Conservation (phyloP, 768 basidiomycete genomes). For the Lentinula sp. region DNA sequence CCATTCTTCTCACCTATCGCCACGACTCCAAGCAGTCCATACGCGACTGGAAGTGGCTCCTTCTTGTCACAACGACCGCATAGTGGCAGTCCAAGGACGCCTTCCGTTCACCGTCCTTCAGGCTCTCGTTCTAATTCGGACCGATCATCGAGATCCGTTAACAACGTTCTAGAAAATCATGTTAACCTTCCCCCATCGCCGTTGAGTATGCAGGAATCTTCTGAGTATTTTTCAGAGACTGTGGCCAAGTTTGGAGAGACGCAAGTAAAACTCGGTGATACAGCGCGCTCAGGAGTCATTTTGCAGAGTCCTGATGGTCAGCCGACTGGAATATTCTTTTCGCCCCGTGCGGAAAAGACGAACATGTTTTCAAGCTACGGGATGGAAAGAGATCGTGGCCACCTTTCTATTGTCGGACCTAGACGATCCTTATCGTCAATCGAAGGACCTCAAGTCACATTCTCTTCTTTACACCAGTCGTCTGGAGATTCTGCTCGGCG, state of each 20-base stretch:
- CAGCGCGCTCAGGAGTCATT: slow-evolving; percentile 3
- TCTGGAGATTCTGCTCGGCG: neutral
- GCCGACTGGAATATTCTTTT: slow-evolving; percentile 94
- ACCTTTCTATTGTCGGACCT: slow-evolving; percentile 12
- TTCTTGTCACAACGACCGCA: slow-evolving; percentile 26
- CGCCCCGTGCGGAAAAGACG: slow-evolving; percentile 52
- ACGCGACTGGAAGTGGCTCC: slow-evolving; percentile 34
- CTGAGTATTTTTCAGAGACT: slow-evolving; percentile 72
- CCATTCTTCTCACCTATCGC: slow-evolving; percentile 94
- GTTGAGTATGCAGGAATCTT: slow-evolving; percentile 58
- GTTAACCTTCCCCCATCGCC: slow-evolving; percentile 54
- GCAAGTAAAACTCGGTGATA: slow-evolving; percentile 28
- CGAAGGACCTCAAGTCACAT: slow-evolving; percentile 14
- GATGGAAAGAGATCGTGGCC: slow-evolving; percentile 44
- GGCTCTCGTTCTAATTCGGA: slow-evolving; percentile 57
- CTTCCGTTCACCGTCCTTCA: slow-evolving; percentile 39
- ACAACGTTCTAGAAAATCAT: slow-evolving; percentile 25
- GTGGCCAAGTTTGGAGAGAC: slow-evolving; percentile 69
- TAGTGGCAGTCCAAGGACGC: slow-evolving; percentile 28
- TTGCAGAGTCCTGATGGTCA: slow-evolving; percentile 90
- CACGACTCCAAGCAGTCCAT: slow-evolving; percentile 82
- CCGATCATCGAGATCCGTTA: slow-evolving; percentile 50
- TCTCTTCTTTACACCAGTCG: slow-evolving; percentile 28
- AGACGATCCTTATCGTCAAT: slow-evolving; percentile 8
- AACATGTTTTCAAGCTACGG: slow-evolving; percentile 27